These are phyloP conservation scores for Nematodospora valgi DNA, from an alignment of 805 yeast genomes.

Conservation along the genomic window DNA sequence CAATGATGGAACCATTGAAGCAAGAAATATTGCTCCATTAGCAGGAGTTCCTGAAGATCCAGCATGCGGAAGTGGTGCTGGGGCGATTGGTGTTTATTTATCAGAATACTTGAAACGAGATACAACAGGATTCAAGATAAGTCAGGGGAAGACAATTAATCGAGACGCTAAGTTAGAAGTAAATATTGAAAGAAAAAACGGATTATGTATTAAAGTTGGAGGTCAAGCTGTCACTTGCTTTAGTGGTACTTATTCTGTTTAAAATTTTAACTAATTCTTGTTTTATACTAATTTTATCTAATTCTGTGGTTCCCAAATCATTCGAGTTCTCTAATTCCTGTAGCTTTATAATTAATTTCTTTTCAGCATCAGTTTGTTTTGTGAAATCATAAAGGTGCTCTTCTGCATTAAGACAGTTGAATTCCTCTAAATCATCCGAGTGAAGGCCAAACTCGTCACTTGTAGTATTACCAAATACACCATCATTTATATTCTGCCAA, in stretches of 20 bases:
- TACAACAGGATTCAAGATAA: constrained; percentile 25
- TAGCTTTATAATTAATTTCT: constrained; percentile 10
- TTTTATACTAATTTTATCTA: constrained; percentile 26
- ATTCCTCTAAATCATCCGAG: constrained; percentile 41
- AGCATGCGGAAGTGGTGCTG: constrained; percentile 51
- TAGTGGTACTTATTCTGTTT: constrained; percentile 22
- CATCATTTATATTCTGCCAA: constrained; percentile 45
- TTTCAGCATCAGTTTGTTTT: constrained; percentile 8
- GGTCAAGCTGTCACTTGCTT: constrained; percentile 39
- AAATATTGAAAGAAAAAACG: constrained; percentile 11
- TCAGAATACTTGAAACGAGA: constrained; percentile 9
- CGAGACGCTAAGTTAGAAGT: constrained; percentile 38
- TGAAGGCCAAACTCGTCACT: constrained; percentile 36
- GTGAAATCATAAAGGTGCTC: constrained; percentile 11
- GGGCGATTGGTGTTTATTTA: constrained; percentile 24
- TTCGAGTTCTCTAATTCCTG: constrained; percentile 14
- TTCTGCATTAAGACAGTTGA: constrained; percentile 28
- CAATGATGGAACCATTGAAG: constrained; percentile 19
- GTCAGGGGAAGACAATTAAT: constrained; percentile 37
- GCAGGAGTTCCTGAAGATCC: constrained; percentile 46
- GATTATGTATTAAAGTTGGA: constrained; percentile 27
- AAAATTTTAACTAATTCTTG: constrained; percentile 10
- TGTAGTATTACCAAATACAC: constrained; percentile 21
- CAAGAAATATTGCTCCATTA: constrained; percentile 43
- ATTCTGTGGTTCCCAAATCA: constrained; percentile 24